These are phyloP conservation scores for Eimeria praecox DNA, from an alignment of 169 alveolate species.

Conservation along the genomic window DNA sequence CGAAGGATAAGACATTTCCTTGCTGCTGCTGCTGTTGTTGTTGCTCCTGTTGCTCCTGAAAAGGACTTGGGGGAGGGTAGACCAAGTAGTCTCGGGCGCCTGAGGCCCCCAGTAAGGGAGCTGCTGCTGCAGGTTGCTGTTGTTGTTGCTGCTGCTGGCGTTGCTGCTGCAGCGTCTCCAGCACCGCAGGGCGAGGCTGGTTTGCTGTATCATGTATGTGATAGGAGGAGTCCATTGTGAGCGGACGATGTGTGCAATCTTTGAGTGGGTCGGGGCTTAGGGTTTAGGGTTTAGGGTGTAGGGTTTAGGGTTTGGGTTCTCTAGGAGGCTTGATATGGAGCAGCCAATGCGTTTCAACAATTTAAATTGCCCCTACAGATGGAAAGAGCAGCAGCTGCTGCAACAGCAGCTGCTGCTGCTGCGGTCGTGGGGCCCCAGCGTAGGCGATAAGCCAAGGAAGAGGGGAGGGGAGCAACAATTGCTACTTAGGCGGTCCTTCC, in stretches of 20 bases:
- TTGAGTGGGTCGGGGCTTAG: background rate
- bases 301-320: no score
- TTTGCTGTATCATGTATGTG: background rate
- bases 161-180: conserved; percentile 32
- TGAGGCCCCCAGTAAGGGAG: background rate
- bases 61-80: background rate
- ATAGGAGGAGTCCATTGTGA: background rate
- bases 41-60: background rate
- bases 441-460: background rate
- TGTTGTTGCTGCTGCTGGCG: conserved; percentile 7
- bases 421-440: background rate
- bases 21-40: conserved; percentile 23
- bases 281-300: background rate
- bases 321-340: no score
- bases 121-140: conserved; percentile 4
- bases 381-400: background rate
- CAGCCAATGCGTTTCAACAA: background rate
- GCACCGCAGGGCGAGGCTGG: conserved; percentile 21
- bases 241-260: background rate
- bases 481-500: background rate
- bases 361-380: background rate
- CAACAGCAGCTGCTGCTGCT: background rate
- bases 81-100: conserved; percentile 11
- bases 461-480: background rate
- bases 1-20: background rate